Percentiles rank a stretch among this genome's conserved stretches.
phyloP scores from a whole-genome alignment of 495 filamentous ascomycete genomes.

The Mytilinidion resinicola region DNA sequence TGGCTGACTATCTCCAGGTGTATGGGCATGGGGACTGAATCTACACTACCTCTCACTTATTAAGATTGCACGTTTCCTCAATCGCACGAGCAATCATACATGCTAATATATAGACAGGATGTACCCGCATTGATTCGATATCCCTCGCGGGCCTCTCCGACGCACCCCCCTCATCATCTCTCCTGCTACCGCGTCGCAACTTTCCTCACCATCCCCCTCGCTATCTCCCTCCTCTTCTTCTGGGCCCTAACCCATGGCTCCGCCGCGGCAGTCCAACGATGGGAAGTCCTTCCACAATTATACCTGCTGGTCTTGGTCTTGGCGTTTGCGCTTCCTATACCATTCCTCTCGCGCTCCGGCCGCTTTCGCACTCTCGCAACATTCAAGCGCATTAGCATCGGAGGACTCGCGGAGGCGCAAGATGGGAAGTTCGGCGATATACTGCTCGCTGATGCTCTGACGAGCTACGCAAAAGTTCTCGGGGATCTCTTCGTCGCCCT shows the following conservation, averaged over 20 bases:
- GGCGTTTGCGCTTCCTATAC: conserved; percentile 66
- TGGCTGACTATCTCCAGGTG: conserved; percentile 48
- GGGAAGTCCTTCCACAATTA: conserved; percentile 75
- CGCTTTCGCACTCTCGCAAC: conserved; percentile 67
- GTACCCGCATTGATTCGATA: conserved; percentile 75
- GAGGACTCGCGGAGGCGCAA: conserved; percentile 70
- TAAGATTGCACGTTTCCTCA: conserved; percentile 54
- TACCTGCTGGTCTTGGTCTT: conserved; percentile 64
- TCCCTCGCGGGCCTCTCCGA: conserved; percentile 56
- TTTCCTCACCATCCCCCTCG: conserved; percentile 62
- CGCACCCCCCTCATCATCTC: conserved; percentile 64
- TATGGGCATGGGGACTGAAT: conserved; percentile 88
- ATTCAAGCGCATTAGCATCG: conserved; percentile 65
- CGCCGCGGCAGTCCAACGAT: conserved; percentile 57
- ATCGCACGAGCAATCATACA: not conserved
- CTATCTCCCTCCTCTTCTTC: conserved; percentile 66
- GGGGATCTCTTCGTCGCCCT: conserved; percentile 81
- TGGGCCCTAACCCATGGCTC: conserved; percentile 71
- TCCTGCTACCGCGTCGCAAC: conserved; percentile 78
- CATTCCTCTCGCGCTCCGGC: conserved; percentile 62
- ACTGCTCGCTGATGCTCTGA: conserved; percentile 88
- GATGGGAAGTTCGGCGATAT: conserved; percentile 92
- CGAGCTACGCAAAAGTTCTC: conserved; percentile 85
- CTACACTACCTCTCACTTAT: conserved; percentile 69
- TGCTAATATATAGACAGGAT: conserved; percentile 48